Base-by-base conservation (phyloP, 208 protist genomes). In the Tritrichomonas musculus region DNA sequence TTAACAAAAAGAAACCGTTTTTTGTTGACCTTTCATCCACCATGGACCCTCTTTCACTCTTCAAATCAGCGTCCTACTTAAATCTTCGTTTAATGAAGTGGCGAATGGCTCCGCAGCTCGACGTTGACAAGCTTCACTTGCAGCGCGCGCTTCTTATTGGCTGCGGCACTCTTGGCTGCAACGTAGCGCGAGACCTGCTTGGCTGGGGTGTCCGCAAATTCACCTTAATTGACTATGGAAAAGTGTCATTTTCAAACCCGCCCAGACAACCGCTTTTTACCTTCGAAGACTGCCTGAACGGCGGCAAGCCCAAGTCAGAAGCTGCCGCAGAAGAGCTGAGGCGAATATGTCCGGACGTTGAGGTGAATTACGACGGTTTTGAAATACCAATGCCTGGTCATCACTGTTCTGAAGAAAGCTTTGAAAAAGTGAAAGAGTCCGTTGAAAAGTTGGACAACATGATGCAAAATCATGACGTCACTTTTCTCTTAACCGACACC, bases 61-160 rank as follows among this genome's bases (percentile, higher is more conserved):
- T 92, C 13, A 53, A 69, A n/a, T 93, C 88, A 30, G 92, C 96
- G 5, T 96, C 96, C 9, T 95, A 97, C 92, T 94, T 98, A n/a
- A 99, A 99, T 95, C 93, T 99, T 5, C 95, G 96, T 53, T 94
- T 99, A 84, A 99, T 99, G 98, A 97, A 98, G 93, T 99, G 98
- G 98, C 96, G 98, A 39, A 96, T 98, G 94, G 80, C 98, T 73
- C 98, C 98, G 0, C 94, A 95, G 30, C 95, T 99, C 17, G 94
- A 98, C 39, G 96, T 99, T 41, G 96, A 97, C n/a, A 65, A 80
- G 25, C 92, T 99, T 0, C 93, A 95, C 20, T 36, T 22, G 1
- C 17, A 60, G 17, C 75, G 75, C n/a, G 92, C 72, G 41, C 96
- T 99, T 0, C 94, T 99, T 14, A 95, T 99, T 41, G 98, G 98